Evolutionary conservation across 371 early-diverging fungal genomes (phyloP).

Genomic region (Rhizopus arrhizus): DNA sequence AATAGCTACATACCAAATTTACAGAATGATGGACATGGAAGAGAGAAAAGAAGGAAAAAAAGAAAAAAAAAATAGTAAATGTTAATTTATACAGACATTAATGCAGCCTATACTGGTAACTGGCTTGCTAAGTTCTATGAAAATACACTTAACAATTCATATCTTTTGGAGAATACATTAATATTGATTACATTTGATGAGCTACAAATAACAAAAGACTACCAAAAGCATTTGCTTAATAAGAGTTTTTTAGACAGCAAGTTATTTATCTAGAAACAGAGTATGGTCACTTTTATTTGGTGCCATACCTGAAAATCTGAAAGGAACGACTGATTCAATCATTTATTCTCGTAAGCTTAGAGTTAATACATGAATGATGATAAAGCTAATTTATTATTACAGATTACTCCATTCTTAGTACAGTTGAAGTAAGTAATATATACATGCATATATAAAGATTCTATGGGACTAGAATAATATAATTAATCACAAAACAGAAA

Average conservation of each 20-base stretch:
- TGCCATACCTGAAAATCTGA: conserved; percentile 25
- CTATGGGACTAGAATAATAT: too few relatives aligned
- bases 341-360: conserved; percentile 53
- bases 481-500: conserved; percentile 7
- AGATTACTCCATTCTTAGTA: conserved; percentile 56
- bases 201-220: conserved; percentile 4
- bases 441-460: too few relatives aligned
- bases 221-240: not conserved
- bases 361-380: not conserved
- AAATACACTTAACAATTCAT: conserved; percentile 29
- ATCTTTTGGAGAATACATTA: conserved; percentile 25
- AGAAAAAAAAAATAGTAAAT: not conserved
- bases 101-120: conserved; percentile 31
- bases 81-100: conserved; percentile 19
- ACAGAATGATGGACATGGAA: conserved; percentile 33
- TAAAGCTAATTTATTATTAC: not conserved
- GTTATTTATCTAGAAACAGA: conserved; percentile 29
- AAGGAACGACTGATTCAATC: conserved; percentile 54
- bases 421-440: conserved; percentile 39
- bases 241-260: conserved; percentile 6
- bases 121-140: conserved; percentile 33
- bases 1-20: conserved; percentile 31
- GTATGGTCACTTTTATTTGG: conserved; percentile 39
- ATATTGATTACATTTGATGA: conserved; percentile 40
- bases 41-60: too few relatives aligned